Evolutionary conservation across 495 filamentous ascomycete species (phyloP).

Genomic region (Penicillium taxi): DNA sequence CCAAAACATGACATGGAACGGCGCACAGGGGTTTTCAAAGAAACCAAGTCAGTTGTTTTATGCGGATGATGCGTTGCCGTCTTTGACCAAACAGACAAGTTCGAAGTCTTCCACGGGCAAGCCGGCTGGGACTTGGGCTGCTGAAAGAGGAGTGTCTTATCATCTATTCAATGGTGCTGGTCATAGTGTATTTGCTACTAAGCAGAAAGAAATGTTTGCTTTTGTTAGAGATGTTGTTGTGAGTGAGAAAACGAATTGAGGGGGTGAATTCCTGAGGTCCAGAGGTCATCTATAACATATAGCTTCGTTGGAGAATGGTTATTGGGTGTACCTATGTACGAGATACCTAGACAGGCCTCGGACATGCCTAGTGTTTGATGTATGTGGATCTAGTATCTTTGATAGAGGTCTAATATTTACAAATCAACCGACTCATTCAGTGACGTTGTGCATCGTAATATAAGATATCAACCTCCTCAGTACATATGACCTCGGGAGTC

Average conservation of each 20-base stretch:
- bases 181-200: slow-evolving; percentile 30
- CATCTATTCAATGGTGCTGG: slow-evolving; percentile 29
- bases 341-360: no score
- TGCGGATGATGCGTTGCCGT: slow-evolving; percentile 19
- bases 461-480: no score
- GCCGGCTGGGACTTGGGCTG: slow-evolving; percentile 20
- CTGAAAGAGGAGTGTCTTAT: slow-evolving; percentile 30
- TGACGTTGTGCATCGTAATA: no score
- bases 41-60: slow-evolving; percentile 16
- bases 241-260: slow-evolving; percentile 5
- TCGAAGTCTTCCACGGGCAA: background rate
- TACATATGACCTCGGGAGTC: no score
- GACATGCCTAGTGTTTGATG: no score
- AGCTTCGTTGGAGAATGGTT: no score
- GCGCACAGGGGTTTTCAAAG: slow-evolving; percentile 23
- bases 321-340: no score
- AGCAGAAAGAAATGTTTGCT: slow-evolving; percentile 32
- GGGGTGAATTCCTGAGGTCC: no score
- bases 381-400: no score
- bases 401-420: no score
- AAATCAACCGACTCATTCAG: no score
- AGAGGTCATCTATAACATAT: no score
- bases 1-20: slow-evolving; percentile 38
- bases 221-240: slow-evolving; percentile 33
- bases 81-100: background rate